Conservation (phyloP, 2,329 filamentous ascomycete genomes). For the Scytalidium lignicola region DNA sequence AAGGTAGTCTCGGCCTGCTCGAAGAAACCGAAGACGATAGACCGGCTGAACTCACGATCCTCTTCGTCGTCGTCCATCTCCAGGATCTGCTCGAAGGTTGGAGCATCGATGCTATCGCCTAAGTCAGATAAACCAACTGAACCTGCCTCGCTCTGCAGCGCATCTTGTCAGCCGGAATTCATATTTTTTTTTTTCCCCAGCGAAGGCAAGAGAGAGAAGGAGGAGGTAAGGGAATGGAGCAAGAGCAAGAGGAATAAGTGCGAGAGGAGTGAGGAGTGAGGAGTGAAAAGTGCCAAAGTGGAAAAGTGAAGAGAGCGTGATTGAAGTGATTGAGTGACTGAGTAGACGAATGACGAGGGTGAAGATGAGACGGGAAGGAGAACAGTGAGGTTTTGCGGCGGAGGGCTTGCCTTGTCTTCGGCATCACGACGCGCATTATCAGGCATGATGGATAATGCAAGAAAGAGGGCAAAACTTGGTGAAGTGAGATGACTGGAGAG, state of each 20-base stretch:
- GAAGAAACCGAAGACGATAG: conserved; percentile 89
- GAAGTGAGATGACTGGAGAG: background rate
- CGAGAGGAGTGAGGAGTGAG: too few species aligned
- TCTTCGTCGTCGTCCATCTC: conserved; percentile 95
- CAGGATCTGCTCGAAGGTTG: conserved; percentile 89
- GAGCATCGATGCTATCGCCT: conserved; percentile 69
- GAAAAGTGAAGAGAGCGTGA: too few species aligned
- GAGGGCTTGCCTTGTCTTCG: background rate
- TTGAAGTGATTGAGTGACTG: too few species aligned
- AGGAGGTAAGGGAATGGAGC: too few species aligned
- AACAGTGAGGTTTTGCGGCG: background rate
- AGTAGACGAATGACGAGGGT: too few species aligned
- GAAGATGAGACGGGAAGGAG: background rate
- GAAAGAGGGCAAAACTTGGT: background rate
- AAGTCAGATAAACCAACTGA: conserved; percentile 44
- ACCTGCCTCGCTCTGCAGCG: conserved; percentile 26
- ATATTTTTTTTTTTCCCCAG: too few species aligned
- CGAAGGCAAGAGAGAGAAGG: too few species aligned
- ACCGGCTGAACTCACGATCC: conserved; percentile 80
- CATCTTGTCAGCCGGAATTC: conserved; percentile 5
- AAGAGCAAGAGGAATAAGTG: too few species aligned
- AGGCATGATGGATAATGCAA: background rate
- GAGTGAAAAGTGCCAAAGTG: too few species aligned
- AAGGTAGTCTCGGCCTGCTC: conserved; percentile 87
- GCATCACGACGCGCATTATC: background rate